Evolutionary conservation across 2,329 filamentous ascomycete genomes (phyloP), one percentile per base, ranked within the genome.

Genomic region (Penicillium sp.): DNA sequence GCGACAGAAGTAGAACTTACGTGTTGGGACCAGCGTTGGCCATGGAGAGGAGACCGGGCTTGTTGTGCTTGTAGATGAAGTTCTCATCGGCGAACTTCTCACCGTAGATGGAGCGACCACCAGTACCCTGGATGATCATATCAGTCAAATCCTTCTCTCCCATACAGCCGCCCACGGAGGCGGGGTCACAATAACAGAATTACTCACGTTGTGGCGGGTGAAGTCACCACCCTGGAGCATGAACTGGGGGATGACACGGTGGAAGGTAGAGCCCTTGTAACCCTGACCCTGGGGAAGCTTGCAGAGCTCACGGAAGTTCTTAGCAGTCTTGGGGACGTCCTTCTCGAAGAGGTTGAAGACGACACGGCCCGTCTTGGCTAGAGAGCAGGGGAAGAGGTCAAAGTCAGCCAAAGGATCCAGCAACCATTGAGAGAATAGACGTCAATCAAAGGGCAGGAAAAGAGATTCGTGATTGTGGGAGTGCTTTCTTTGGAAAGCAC

Each of bases 191-290:
- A n/a, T n/a, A n/a, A n/a, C n/a, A 24, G 9, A 10, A 41, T 41
- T 21, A 75, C 87, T 72, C 78, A 95, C 89, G 75, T 94, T 93
- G 69, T 83, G 82, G 69, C 86, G 86, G 74, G 88, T 94, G 78
- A 94, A 94, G 80, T 95, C 88, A 80, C 88, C 88, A 71, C 88
- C 89, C 81, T 95, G 89, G 64, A 95, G 84, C 89, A 95, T 95
- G 81, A 95, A 95, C 51, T 88, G 72, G 62, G 86, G 86, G 74
- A 95, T 95, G 74, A 95, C 84, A 64, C 89, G 88, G 81, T 95
- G 88, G 84, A 95, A 95, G 61, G 80, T 78, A 63, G 87, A 93
- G 68, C 81, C 82, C 71, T 80, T 73, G 80, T 94, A 95, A 63
- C 88, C 87, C 72, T 86, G 84, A 67, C 87, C 87, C 75, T 88